Percentiles rank a stretch among this genome's conserved stretches.
phyloP scores from a whole-genome alignment of 352 stramenopile species.

The Pythium myriotylum region DNA sequence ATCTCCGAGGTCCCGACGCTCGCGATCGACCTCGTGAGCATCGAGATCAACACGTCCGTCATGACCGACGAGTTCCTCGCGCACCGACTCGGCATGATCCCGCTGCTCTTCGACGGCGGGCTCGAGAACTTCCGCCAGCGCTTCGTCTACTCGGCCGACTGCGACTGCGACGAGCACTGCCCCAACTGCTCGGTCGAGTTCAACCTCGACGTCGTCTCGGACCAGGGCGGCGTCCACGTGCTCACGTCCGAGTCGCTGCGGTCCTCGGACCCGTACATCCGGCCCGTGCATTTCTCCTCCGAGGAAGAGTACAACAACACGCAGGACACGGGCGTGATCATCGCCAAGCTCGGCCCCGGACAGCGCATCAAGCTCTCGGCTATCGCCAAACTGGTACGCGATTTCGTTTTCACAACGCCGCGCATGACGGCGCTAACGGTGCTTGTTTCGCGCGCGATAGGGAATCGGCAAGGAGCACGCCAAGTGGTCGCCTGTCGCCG shows the following conservation, averaged over 20 bases:
- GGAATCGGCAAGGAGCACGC: conserved; percentile 97
- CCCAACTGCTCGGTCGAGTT: conserved; percentile 97
- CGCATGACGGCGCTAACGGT: no score
- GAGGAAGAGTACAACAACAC: conserved; percentile 93
- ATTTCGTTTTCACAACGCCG: no score
- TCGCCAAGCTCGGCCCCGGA: conserved; percentile 95
- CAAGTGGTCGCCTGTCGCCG: conserved; percentile 96
- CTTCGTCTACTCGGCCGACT: conserved; percentile 90
- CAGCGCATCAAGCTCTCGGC: conserved; percentile 95
- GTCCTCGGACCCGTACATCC: conserved; percentile 86
- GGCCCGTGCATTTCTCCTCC: conserved; percentile 84
- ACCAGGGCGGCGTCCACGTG: conserved; percentile 58
- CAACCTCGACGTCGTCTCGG: conserved; percentile 91
- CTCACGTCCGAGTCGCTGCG: conserved; percentile 81
- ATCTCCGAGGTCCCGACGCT: conserved; percentile 98
- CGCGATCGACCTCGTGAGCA: conserved; percentile 98
- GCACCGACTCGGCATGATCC: conserved; percentile 97
- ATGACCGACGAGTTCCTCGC: conserved; percentile 99
- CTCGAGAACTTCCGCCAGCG: conserved; percentile 90
- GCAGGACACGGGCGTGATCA: conserved; percentile 95
- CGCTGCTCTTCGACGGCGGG: conserved; percentile 87
- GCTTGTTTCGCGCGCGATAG: conserved; percentile 53
- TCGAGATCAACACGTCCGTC: conserved; percentile 97
- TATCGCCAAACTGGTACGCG: conserved; percentile 87
- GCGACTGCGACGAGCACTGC: conserved; percentile 96